These are phyloP conservation scores for Xylariaceae sp. DNA, from an alignment of 2,329 filamentous ascomycete species.

Conservation along the genomic window DNA sequence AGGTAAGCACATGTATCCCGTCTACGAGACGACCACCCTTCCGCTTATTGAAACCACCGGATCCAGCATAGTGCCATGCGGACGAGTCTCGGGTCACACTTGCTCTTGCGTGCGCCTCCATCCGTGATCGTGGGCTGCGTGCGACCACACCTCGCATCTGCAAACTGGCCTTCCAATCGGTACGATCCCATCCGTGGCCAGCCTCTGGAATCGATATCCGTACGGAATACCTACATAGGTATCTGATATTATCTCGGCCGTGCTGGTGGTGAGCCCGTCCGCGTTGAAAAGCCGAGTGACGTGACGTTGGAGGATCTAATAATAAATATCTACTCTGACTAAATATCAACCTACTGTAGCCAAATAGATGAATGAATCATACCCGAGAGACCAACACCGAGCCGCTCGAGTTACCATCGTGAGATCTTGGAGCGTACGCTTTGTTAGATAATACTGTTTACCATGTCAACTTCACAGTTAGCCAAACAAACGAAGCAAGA, in stretches of 20 bases:
- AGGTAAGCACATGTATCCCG: too few species aligned
- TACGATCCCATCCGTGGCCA: conserved; percentile 8
- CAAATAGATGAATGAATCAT: too few species aligned
- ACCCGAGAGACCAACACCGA: neutral
- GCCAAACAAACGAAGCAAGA: neutral
- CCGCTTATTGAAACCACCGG: neutral
- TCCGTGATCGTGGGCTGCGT: neutral
- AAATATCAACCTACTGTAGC: too few species aligned
- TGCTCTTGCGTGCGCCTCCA: neutral
- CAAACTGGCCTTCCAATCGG: conserved; percentile 16
- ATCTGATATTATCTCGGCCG: neutral
- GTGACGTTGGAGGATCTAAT: too few species aligned
- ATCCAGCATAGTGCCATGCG: neutral
- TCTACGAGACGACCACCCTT: too few species aligned
- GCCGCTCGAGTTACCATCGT: neutral
- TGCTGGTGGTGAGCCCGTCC: neutral
- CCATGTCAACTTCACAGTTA: neutral
- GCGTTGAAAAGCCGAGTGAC: neutral
- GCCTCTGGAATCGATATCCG: neutral
- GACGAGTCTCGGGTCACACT: conserved; percentile 1
- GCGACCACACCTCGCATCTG: conserved; percentile 4
- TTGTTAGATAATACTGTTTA: too few species aligned
- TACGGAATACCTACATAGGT: neutral
- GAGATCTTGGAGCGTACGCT: neutral
- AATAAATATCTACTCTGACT: neutral